Base-by-base conservation (phyloP, 805 yeast species). In the Metschnikowia kofuensis region DNA sequence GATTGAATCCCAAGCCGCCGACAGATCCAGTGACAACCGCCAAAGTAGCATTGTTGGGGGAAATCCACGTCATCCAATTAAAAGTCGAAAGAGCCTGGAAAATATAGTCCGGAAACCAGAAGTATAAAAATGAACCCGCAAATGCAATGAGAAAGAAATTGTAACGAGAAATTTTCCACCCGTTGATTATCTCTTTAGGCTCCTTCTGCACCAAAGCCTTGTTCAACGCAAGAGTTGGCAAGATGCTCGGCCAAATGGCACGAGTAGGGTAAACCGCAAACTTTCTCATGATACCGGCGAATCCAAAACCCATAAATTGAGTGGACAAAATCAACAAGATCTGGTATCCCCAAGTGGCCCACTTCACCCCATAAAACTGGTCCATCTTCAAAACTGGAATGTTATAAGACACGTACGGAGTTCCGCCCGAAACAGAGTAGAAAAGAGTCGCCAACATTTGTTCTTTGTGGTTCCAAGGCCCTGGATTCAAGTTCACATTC, bases 381-480 rank as follows among this genome's bases (percentile, higher is more conserved):
- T 68, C 54, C 51, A 66, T 38, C 38, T 53, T 56, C 37, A 47
- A 37, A n/a, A 60, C 61, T 11, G 52, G 54, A 27, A 74, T 58
- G 47, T 65, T 60, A 47, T 68, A 56, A 30, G 65, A 61, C 2
- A 61, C 77, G 38, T 50, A 67, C 40, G 61, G 54, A 46, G 58
- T 56, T 35, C 66, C 55, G 34, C 59, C 57, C 38, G 71, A 67
- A 27, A 71, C 69, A 37, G 69, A 62, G 56, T 60, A 69, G 58
- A 68, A 67, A 29, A 74, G 58, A 7, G 88, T 79, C 1, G 84
- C 70, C 49, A 84, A 72, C 83, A 82, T 80, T 62, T 84, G 89
- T 57, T 83, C 88, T 59, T 83, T 83, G 53, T 63, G 70, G 29
- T 73, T 67, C 84, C 86, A 84, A 11, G 85, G 84, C 10, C 87